Percentiles rank a stretch among this genome's conserved stretches.
phyloP scores from a whole-genome alignment of 805 yeast genomes.

The Kregervanrija pseudodelftensis region DNA sequence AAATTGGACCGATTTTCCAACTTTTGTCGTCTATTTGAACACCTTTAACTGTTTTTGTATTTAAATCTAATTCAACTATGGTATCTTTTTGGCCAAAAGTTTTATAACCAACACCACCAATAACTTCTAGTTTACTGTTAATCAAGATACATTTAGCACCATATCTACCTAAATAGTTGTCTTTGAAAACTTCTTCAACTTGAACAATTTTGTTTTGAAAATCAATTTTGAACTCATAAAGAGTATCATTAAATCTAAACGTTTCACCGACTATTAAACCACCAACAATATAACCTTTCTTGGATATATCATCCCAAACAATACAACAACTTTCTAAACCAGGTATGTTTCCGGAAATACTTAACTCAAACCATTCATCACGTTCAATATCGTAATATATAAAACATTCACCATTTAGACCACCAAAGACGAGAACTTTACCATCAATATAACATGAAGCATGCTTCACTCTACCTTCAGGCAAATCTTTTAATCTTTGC shows the following conservation, averaged over 20 bases:
- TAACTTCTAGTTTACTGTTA: conserved; percentile 13
- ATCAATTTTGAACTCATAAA: conserved; percentile 29
- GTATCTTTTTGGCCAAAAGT: conserved; percentile 29
- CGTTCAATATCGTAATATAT: conserved; percentile 18
- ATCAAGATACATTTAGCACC: conserved; percentile 37
- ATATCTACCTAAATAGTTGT: conserved; percentile 36
- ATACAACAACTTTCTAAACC: too few species aligned
- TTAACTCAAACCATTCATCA: conserved; percentile 5
- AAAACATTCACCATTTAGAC: conserved; percentile 19
- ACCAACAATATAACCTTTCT: conserved; percentile 40
- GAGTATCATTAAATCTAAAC: conserved; percentile 21
- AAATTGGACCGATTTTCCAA: conserved; percentile 39
- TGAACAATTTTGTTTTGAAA: conserved; percentile 12
- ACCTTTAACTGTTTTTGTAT: conserved; percentile 10
- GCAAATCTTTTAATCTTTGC: conserved; percentile 33
- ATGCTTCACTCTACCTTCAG: conserved; percentile 47
- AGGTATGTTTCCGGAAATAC: not conserved
- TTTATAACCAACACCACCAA: conserved; percentile 20
- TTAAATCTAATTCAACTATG: conserved; percentile 29
- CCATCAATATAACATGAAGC: conserved; percentile 25
- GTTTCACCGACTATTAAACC: conserved; percentile 28
- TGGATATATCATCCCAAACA: too few species aligned
- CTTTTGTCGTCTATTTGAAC: conserved; percentile 26
- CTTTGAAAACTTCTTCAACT: conserved; percentile 13
- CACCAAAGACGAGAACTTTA: conserved; percentile 45